phyloP scores from a whole-genome alignment of 176 grass and related monocot genomes.

The Cenchrus fungigraminus region DNA sequence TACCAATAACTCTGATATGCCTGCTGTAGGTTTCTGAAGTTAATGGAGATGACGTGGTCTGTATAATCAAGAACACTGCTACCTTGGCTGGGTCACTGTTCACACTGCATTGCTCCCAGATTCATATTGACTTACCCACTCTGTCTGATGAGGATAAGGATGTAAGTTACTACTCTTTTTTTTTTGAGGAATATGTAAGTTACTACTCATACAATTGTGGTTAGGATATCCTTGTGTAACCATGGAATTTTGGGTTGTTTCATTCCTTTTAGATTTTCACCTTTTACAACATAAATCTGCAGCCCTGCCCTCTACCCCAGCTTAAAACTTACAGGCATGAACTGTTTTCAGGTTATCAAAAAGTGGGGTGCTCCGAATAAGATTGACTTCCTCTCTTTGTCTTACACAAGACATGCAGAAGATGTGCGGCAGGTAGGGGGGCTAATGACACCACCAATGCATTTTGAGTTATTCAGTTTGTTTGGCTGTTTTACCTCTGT shows the following conservation, averaged over 20 bases:
- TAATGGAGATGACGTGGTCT: slow-evolving; percentile 89
- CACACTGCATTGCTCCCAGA: slow-evolving; percentile 88
- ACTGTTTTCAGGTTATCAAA: slow-evolving; percentile 74
- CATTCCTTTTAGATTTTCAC: not conserved
- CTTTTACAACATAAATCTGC: not conserved
- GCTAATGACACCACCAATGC: slow-evolving; percentile 9
- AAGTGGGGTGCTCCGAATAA: slow-evolving; percentile 96
- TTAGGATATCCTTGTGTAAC: slow-evolving; percentile 2
- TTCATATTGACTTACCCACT: slow-evolving; percentile 89
- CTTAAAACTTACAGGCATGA: not conserved
- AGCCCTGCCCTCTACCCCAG: not conserved
- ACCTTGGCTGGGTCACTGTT: slow-evolving; percentile 89
- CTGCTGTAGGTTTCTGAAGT: slow-evolving; percentile 82
- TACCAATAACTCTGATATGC: slow-evolving; percentile 23
- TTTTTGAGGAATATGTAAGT: slow-evolving; percentile 43
- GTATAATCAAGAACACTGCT: slow-evolving; percentile 91
- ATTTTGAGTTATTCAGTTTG: not conserved
- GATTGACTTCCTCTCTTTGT: slow-evolving; percentile 96
- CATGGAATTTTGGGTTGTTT: not conserved
- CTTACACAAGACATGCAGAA: slow-evolving; percentile 94
- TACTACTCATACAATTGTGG: not conserved
- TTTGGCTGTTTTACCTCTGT: not conserved
- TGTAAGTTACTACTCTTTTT: slow-evolving; percentile 37
- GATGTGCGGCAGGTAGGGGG: slow-evolving; percentile 84
- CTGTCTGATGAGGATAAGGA: slow-evolving; percentile 89